Base-by-base conservation (phyloP, 2,329 filamentous ascomycete genomes). In the Calonectria crousiana region DNA sequence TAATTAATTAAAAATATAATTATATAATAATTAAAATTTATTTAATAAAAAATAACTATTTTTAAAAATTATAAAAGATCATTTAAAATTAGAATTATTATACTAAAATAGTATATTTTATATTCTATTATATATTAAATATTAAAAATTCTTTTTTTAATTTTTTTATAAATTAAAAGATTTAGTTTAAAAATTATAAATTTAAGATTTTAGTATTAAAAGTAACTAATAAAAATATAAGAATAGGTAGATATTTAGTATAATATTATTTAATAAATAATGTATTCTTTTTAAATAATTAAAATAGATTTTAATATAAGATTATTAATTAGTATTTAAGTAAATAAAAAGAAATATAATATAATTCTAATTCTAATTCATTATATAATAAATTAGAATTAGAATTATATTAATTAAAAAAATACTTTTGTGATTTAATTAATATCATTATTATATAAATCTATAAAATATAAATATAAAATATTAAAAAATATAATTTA, bases 351-450 rank as follows among this genome's bases (percentile, higher is more conserved):
- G 9, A 32, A 32, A 3, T 32, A 32, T 32, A 32, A 32, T 32
- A 32, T 58, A 20, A 58, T 58, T 8, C 23, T 58, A 36, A 11
- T 58, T n/a, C 36, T 58, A 23, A 36, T 58, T 18, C n/a, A 58
- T 36, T 58, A 58, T 26, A 71, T 71, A 71, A 66, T 58, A 67
- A 71, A 32, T 58, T 30, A n/a, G n/a, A 47, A 58, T 51, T n/a
- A n/a, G 67, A 30, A 60, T 71, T 56, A 34, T 71, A 20, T 41
- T 64, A 64, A 71, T 8, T 58, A 56, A 66, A n/a, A 66, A 66
- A 52, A 66, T 23, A 58, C 23, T 49, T 66, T 51, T 28, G 56
- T 38, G 44, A 28, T 30, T n/a, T 23, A 47, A 67, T 28, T 67
- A 58, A 16, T 16, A 14, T 32, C 41, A 47, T 51, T 66, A 18